phyloP scores from a whole-genome alignment of 805 yeast species.

The Metschnikowia baotianmanensis region DNA sequence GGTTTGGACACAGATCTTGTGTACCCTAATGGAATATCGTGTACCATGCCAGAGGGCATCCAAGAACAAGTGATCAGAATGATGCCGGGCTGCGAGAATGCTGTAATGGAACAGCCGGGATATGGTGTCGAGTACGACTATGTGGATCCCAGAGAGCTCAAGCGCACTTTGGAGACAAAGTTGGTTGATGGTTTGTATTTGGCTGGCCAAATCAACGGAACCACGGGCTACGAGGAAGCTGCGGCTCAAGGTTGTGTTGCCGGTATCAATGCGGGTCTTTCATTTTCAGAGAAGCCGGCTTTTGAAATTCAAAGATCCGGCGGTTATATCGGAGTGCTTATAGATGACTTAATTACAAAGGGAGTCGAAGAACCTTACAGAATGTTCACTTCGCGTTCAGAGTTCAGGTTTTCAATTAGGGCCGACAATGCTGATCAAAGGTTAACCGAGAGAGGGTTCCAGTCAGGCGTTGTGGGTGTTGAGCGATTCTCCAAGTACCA shows the following conservation, averaged over 20 bases:
- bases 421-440: conserved; percentile 93
- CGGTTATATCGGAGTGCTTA: conserved; percentile 88
- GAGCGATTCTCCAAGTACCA: conserved; percentile 51
- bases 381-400: conserved; percentile 96
- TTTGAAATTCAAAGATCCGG: conserved; percentile 68
- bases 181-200: conserved; percentile 71
- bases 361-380: conserved; percentile 97
- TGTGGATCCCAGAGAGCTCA: conserved; percentile 87
- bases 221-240: conserved; percentile 99
- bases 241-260: conserved; percentile 96
- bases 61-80: conserved; percentile 71
- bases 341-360: conserved; percentile 90
- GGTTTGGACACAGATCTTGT: conserved; percentile 84
- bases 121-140: conserved; percentile 99
- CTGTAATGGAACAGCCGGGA: conserved; percentile 88
- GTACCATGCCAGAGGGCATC: conserved; percentile 94
- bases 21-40: conserved; percentile 94
- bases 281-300: conserved; percentile 38
- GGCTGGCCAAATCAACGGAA: conserved; percentile 98
- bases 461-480: conserved; percentile 63
- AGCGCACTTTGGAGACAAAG: conserved; percentile 77
- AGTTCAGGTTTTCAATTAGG: conserved; percentile 84
- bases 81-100: conserved; percentile 88
- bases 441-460: conserved; percentile 65
- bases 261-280: conserved; percentile 89